Conservation (phyloP, 495 filamentous ascomycete species). For the Lasiosphaeria hispida region DNA sequence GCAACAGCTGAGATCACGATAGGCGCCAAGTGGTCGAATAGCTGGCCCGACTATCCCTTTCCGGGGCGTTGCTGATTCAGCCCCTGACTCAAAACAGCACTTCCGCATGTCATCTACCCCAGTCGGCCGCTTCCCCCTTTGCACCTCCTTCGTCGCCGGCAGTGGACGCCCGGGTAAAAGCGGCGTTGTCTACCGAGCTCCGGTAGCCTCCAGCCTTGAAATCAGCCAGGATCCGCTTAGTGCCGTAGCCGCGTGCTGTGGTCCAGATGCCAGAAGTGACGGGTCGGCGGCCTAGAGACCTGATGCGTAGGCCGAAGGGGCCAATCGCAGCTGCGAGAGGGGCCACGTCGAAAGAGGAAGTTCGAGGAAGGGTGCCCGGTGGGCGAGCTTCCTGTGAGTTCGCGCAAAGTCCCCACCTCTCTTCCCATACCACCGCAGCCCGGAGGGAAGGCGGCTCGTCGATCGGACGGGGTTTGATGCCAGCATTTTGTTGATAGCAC, state of each 20-base stretch:
- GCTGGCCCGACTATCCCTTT: neutral
- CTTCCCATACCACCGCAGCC: constrained; percentile 28
- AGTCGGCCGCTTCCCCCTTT: neutral
- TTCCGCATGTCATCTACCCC: neutral
- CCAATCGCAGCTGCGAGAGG: constrained; percentile 12
- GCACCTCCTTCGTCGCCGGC: neutral
- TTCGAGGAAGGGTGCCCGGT: constrained; percentile 7
- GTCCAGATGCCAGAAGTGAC: neutral
- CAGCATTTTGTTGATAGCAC: constrained; percentile 16
- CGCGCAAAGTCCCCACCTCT: constrained; percentile 22
- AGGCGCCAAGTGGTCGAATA: neutral
- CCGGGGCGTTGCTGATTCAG: constrained; percentile 8
- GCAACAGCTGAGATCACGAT: neutral
- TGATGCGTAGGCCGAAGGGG: constrained; percentile 12
- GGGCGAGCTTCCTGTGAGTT: constrained; percentile 18
- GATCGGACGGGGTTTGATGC: constrained; percentile 23
- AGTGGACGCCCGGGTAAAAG: neutral
- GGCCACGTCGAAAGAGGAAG: constrained; percentile 14
- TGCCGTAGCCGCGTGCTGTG: neutral
- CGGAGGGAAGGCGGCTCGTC: constrained; percentile 25
- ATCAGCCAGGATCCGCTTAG: neutral
- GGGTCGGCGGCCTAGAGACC: constrained; percentile 6
- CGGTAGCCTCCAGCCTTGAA: neutral
- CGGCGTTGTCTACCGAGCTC: too few species aligned
- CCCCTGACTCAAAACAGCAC: neutral